phyloP scores from a whole-genome alignment of 805 yeast species.

The Jamesozyma spencerorum region DNA sequence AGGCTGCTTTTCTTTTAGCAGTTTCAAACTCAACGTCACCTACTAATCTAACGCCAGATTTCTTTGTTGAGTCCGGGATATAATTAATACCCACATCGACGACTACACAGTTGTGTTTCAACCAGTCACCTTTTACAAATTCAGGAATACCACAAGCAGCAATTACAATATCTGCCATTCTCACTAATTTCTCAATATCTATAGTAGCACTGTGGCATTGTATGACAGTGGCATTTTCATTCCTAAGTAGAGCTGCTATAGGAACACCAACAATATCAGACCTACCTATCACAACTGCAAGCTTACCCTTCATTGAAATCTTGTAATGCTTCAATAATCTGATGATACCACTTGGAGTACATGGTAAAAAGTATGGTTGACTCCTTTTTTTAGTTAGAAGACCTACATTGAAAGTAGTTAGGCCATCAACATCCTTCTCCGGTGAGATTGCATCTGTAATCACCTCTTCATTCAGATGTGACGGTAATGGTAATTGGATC shows the following conservation, averaged over 20 bases:
- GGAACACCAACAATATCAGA: conserved; percentile 84
- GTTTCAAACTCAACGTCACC: conserved; percentile 87
- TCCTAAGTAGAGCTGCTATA: conserved; percentile 58
- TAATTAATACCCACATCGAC: conserved; percentile 95
- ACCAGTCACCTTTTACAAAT: conserved; percentile 79
- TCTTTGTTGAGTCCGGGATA: conserved; percentile 61
- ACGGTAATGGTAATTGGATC: conserved; percentile 71
- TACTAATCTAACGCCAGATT: conserved; percentile 75
- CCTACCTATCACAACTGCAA: conserved; percentile 79
- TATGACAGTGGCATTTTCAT: conserved; percentile 69
- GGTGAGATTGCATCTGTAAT: conserved; percentile 59
- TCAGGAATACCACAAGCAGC: conserved; percentile 87
- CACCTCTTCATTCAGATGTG: conserved; percentile 55
- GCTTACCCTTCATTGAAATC: conserved; percentile 49
- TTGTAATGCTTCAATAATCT: conserved; percentile 50
- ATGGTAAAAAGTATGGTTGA: conserved; percentile 61
- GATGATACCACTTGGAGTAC: conserved; percentile 78
- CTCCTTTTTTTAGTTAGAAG: conserved; percentile 70
- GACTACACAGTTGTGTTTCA: conserved; percentile 76
- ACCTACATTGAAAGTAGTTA: conserved; percentile 69
- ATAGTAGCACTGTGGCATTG: conserved; percentile 60
- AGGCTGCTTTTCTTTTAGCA: conserved; percentile 50
- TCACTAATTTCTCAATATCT: conserved; percentile 41
- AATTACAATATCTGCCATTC: conserved; percentile 65
- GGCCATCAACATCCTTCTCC: conserved; percentile 76